Evolutionary conservation across 441 rosid species (phyloP), one percentile per base, ranked within the genome.

Genomic region (Euphorbia schlechtendalii): DNA sequence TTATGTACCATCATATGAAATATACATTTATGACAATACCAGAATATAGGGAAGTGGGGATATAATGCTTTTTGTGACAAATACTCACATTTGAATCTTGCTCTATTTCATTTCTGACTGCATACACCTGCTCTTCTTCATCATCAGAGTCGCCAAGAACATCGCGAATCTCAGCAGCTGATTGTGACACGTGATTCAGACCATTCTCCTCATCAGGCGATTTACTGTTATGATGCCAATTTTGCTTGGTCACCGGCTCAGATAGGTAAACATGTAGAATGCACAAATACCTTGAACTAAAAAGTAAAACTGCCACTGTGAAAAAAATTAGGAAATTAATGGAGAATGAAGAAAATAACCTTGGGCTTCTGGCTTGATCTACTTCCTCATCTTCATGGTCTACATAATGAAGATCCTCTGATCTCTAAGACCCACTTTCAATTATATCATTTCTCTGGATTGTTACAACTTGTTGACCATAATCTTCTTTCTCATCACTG

Each of bases 111-210:
- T 83, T 77, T 61, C 69, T 86, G 68, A 82, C 81, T 28, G 77
- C 88, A 78, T 83, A 94, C 32, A 73, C 90, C 51, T 74, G 85
- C 20, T 67, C 88, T 20, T 90, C 99, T 68, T 93, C 99, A 40
- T 93, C 99, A 75, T 94, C 99, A 28, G 97, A 90, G 52, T 85
- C 96, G 61, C 99, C 99, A 80, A 94, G 90, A 28, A 94, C 99
- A 82, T 94, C 93, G 61, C 99, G 95, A 61, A 94, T 89, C 74
- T 89, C 96, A 51, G 86, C 89, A 17, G 85, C 86, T 20, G 97
- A 80, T n/a, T 78, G 86, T 67, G 81, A 73, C 74, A 72, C 74
- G 40, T 74, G 86, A 69, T 73, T 67, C 66, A 69, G 86, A 63
- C 73, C 70, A 73, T 87, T 85, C 79, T 85, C 99, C 72, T 71